A percentile compares a stretch with the other conserved stretches of the same genome.
These are phyloP conservation scores for Paramecium biaurelia DNA, from an alignment of 73 alveolate species.

Conservation along the genomic window DNA sequence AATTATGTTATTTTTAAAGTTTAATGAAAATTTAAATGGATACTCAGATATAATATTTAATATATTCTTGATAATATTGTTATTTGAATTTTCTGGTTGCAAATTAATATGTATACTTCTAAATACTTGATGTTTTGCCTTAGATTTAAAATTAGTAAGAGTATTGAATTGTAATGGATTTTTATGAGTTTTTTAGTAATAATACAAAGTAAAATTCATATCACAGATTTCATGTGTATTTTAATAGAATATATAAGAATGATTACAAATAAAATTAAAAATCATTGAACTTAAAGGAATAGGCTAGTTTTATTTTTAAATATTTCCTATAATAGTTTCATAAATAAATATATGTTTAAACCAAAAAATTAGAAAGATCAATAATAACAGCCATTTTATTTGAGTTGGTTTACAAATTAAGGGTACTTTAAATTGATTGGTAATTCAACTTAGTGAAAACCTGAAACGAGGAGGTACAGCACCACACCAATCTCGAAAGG, in stretches of 20 bases:
- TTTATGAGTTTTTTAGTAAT: too few relatives aligned
- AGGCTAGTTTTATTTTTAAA: neutral
- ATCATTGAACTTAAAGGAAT: neutral
- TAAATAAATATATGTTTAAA: conserved; percentile 21
- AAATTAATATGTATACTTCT: neutral
- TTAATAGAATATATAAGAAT: neutral
- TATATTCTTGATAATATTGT: neutral
- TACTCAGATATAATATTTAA: neutral
- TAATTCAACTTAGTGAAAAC: neutral
- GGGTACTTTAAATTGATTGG: conserved; percentile 26
- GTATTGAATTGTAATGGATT: neutral
- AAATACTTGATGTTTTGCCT: neutral
- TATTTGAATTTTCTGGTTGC: neutral
- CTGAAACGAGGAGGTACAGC: conserved; percentile 52
- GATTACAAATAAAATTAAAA: neutral
- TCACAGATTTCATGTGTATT: neutral
- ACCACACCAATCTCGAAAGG: conserved; percentile 27
- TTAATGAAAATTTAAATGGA: neutral
- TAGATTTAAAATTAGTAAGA: neutral
- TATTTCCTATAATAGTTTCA: neutral
- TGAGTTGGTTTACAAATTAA: conserved; percentile 32
- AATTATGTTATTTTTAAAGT: neutral
- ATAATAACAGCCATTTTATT: conserved; percentile 49
- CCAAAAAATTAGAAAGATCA: conserved; percentile 41
- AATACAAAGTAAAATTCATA: neutral